Conservation (phyloP, 2,329 filamentous ascomycete species). For the Chaetomiaceae sp. region DNA sequence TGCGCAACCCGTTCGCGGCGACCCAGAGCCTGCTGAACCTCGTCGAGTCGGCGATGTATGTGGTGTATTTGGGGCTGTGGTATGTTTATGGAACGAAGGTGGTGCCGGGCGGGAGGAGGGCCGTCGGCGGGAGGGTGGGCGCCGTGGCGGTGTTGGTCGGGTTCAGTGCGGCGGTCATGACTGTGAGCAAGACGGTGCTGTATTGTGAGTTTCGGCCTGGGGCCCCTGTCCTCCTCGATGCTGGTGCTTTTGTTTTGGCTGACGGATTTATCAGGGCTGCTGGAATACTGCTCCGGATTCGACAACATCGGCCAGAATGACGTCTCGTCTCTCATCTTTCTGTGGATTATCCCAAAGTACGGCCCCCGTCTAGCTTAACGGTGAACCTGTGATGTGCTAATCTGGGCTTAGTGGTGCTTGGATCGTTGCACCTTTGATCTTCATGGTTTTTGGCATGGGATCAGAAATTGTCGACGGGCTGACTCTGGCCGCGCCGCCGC, state of each 20-base stretch:
- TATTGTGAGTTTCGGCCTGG: slow-evolving; percentile 49
- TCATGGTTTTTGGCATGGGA: slow-evolving; percentile 47
- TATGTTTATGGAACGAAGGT: slow-evolving; percentile 2
- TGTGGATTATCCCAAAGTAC: slow-evolving; percentile 59
- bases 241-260: background rate
- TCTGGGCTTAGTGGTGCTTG: slow-evolving; percentile 44
- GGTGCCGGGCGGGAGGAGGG: slow-evolving; percentile 27
- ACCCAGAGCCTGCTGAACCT: slow-evolving; percentile 58
- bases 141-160: slow-evolving; percentile 45
- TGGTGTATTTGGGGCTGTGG: slow-evolving; percentile 35
- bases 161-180: slow-evolving; percentile 56
- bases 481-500: slow-evolving; percentile 18
- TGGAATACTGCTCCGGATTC: slow-evolving; percentile 54
- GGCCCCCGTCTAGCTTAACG: slow-evolving; percentile 25
- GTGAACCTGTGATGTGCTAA: background rate
- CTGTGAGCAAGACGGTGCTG: slow-evolving; percentile 56
- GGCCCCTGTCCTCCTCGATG: background rate
- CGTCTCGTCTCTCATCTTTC: slow-evolving; percentile 39
- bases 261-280: slow-evolving; percentile 40
- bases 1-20: slow-evolving; percentile 67
- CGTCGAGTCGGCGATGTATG: slow-evolving; percentile 35
- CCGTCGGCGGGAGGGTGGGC: slow-evolving; percentile 40
- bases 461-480: slow-evolving; percentile 47
- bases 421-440: slow-evolving; percentile 48
- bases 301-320: slow-evolving; percentile 56